A percentile compares a stretch with the other conserved stretches of the same genome.
Evolutionary conservation across 768 basidiomycete genomes (phyloP).

Genomic region (Coprinellus aureogranulatus): DNA sequence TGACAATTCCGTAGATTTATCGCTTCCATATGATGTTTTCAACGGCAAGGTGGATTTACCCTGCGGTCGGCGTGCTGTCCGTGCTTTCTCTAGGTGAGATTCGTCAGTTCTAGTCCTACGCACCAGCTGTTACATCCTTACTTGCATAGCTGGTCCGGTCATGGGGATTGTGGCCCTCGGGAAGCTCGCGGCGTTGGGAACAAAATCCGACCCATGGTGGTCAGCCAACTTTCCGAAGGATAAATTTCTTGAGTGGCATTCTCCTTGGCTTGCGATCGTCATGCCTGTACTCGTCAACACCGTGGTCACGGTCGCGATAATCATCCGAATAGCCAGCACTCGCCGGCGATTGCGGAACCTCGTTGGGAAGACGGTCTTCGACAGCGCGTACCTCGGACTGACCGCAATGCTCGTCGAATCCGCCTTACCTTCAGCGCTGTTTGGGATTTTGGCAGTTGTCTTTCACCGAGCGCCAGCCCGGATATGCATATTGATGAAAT

Average conservation of each 20-base stretch:
- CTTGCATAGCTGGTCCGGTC: background rate
- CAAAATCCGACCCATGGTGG: conserved; percentile 5
- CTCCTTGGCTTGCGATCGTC: conserved; percentile 10
- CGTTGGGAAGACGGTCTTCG: background rate
- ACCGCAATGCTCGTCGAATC: conserved; percentile 7
- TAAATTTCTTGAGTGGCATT: background rate
- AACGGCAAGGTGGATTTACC: background rate
- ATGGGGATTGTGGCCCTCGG: conserved; percentile 1
- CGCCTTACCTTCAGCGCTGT: conserved; percentile 2
- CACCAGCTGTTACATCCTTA: background rate
- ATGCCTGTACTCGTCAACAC: conserved; percentile 37
- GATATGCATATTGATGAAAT: background rate
- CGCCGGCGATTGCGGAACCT: conserved; percentile 18
- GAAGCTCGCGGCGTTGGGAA: background rate
- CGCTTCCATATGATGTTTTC: background rate
- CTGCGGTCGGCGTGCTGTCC: background rate
- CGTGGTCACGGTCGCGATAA: conserved; percentile 35
- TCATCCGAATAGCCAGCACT: conserved; percentile 27
- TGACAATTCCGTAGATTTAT: background rate
- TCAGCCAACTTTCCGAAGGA: conserved; percentile 1
- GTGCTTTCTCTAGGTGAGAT: background rate
- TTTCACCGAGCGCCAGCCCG: background rate
- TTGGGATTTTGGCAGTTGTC: background rate
- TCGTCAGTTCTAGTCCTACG: background rate
- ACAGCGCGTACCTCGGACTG: background rate